A percentile compares a stretch with the other conserved stretches of the same genome.
phyloP scores from a whole-genome alignment of 805 yeast genomes.

The Candida maris region DNA sequence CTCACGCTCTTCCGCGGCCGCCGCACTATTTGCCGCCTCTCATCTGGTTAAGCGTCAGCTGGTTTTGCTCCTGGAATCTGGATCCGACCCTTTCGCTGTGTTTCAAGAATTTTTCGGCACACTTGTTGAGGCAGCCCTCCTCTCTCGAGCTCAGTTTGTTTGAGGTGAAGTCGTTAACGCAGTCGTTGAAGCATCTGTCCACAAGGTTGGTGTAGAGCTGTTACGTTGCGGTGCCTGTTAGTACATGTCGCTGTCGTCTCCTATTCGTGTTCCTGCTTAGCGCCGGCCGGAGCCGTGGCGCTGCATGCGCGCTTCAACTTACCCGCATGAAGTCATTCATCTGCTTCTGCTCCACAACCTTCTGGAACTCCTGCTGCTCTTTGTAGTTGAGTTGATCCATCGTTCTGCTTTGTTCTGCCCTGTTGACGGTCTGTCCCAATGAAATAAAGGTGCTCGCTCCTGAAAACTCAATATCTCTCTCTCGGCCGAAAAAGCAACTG shows the following conservation, averaged over 20 bases:
- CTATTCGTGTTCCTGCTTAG: no score
- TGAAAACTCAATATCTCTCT: no score
- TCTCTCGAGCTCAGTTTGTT: constrained; percentile 82
- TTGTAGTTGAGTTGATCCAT: constrained; percentile 95
- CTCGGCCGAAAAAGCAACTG: no score
- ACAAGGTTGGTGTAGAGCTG: constrained; percentile 85
- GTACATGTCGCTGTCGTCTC: no score
- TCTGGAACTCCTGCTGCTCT: constrained; percentile 96
- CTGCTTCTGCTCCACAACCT: constrained; percentile 93
- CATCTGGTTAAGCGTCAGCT: constrained; percentile 66
- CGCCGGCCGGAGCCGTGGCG: not conserved
- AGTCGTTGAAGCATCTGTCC: constrained; percentile 94
- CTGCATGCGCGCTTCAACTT: constrained; percentile 17
- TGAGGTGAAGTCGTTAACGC: constrained; percentile 98
- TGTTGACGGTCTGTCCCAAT: no score
- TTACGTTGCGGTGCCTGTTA: no score
- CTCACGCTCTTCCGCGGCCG: no score
- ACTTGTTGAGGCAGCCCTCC: constrained; percentile 78
- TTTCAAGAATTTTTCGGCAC: constrained; percentile 96
- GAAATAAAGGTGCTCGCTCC: no score
- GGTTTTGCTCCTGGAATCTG: constrained; percentile 97
- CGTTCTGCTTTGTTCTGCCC: constrained; percentile 17
- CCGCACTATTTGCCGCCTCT: constrained; percentile 29
- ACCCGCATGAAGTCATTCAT: constrained; percentile 98
- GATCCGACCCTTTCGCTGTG: constrained; percentile 98